Base-by-base conservation (phyloP, 768 basidiomycete genomes). In the Pulveroboletus sp. region DNA sequence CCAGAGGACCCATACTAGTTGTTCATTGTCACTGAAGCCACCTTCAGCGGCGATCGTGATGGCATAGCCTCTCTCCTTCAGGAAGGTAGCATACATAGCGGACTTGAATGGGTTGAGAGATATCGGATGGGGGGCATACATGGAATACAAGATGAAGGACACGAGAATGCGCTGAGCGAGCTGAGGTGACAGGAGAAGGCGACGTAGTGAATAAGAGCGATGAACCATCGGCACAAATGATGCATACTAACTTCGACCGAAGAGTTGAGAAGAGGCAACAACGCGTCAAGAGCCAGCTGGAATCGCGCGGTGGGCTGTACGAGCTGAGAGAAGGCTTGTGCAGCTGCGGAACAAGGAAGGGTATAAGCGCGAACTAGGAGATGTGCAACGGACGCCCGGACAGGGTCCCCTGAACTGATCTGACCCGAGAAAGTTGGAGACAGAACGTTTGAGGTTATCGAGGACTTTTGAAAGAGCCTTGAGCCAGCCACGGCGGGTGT, bases 1-100 rank as follows among this genome's bases (percentile, higher is more conserved):
- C 87, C 87, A 90, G 52, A 90, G 72, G 39, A 90, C 88, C 86
- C 88, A 90, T 35, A 89, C 84, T 43, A 90, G 71, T 59, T 88
- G 88, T 61, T 89, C 87, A 63, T 81, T 87, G 44, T 75, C 73
- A 49, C 79, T 75, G 51, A 75, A 74, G 26, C 77, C 74, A 47
- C 72, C 73, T 31, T 72, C 64, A 8, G 59, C 71, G n/a, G 82
- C 71, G 45, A 80, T 63, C 43, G 62, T 69, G 43, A 78, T 69
- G 18, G 87, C 85, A 59, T 73, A 71, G 58, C 81, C 80, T 58
- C 84, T 74, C 69, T 90, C 88, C 63, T 76, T 80, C 35, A 78
- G 61, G 61, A 89, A 89, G 6, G 82, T 81, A 54, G 77, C 75
- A 61, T 79, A 78, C 41, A 90, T 69, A 40, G 79, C 83, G 53